Percentiles rank a stretch among this genome's conserved stretches.
phyloP scores from a whole-genome alignment of 768 basidiomycete species.

The Suillus sp. region DNA sequence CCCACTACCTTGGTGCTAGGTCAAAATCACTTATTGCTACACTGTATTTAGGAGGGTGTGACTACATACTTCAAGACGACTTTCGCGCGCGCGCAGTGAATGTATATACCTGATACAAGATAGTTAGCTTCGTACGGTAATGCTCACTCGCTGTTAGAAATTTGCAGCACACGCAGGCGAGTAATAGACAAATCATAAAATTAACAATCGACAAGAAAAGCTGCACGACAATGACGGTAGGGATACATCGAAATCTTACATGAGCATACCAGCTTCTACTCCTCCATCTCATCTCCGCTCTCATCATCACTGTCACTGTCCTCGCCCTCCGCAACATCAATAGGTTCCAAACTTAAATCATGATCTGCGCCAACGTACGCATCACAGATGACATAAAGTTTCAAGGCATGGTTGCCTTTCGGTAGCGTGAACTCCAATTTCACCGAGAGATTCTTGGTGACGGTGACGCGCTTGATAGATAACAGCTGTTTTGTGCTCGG shows the following conservation, averaged over 20 bases:
- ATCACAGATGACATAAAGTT: constrained; percentile 91
- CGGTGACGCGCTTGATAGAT: constrained; percentile 84
- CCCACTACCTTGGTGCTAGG: background rate
- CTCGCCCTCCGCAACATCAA: constrained; percentile 90
- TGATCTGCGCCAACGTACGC: constrained; percentile 92
- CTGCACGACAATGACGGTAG: background rate
- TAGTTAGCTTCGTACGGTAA: background rate
- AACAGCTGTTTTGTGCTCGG: constrained; percentile 77
- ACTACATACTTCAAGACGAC: background rate
- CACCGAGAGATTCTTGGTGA: constrained; percentile 67
- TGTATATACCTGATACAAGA: background rate
- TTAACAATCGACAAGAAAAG: background rate
- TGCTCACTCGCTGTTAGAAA: background rate
- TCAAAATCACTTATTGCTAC: background rate
- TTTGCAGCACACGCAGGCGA: background rate
- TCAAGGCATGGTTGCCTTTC: constrained; percentile 79
- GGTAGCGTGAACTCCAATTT: constrained; percentile 90
- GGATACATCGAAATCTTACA: background rate
- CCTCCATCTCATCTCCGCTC: constrained; percentile 65
- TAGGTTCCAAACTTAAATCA: constrained; percentile 78
- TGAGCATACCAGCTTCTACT: constrained; percentile 30
- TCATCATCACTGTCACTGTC: constrained; percentile 82
- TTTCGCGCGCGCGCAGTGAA: background rate
- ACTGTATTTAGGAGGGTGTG: background rate
- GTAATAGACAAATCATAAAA: background rate